These are phyloP conservation scores for Camellia japonica DNA, from an alignment of 148 eudicot species.

Conservation along the genomic window DNA sequence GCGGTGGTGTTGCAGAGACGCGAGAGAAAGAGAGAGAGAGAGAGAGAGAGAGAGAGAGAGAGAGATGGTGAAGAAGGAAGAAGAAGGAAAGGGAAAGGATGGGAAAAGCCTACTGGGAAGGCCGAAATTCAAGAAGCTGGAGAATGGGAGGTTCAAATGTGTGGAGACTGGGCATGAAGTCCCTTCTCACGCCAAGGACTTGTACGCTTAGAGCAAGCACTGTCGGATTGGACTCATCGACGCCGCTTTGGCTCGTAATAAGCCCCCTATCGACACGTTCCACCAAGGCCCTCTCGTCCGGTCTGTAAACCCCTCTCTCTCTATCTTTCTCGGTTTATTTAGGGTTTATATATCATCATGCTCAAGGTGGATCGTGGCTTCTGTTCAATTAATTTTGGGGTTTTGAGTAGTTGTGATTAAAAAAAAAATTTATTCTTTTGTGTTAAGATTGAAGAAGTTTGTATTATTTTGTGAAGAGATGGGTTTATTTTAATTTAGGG, in stretches of 20 bases:
- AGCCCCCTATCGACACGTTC: conserved; percentile 86
- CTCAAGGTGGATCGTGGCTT: too few species aligned
- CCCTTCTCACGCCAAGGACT: conserved; percentile 52
- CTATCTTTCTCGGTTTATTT: not conserved
- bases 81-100: conserved; percentile 35
- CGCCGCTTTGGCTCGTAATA: conserved; percentile 49
- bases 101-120: conserved; percentile 57
- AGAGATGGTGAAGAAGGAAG: conserved; percentile 8
- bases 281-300: conserved; percentile 59
- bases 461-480: too few species aligned
- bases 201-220: conserved; percentile 61
- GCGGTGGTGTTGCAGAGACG: conserved; percentile 19
- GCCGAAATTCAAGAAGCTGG: conserved; percentile 66
- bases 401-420: too few species aligned
- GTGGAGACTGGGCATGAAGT: conserved; percentile 82
- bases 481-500: too few species aligned
- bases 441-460: too few species aligned
- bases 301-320: conserved; percentile 25
- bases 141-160: conserved; percentile 78
- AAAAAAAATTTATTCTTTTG: too few species aligned
- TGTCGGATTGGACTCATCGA: conserved; percentile 89
- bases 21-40: conserved; percentile 10
- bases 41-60: too few species aligned
- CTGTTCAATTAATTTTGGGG: too few species aligned
- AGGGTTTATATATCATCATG: too few species aligned